Evolutionary conservation across 257 asterid genomes (phyloP), one percentile per base, ranked within the genome.

Genomic region (Solanum chiquidenum): DNA sequence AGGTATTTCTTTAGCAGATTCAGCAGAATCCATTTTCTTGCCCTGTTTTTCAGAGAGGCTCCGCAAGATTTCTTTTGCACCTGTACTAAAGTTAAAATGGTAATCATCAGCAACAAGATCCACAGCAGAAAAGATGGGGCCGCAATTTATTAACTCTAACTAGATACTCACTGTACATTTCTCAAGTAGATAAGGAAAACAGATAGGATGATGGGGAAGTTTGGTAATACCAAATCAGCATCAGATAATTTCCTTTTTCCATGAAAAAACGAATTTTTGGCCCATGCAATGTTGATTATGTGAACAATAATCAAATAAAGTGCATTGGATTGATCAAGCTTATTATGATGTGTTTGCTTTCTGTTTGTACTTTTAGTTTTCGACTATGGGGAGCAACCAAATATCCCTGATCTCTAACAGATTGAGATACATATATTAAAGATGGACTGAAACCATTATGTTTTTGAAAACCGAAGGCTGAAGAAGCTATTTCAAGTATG

Each of bases 31-130:
- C 99, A 97, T 97, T 94, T 94, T 97, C 91, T 90, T 94, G 80
- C 99, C 99, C 93, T 97, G 99, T 89, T 94, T 97, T 88, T 94
- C 99, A 55, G 99, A 97, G 91, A 97, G 92, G 93, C 93, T 95
- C 90, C 94, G 99, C 91, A 97, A 85, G 86, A 97, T 89, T 90
- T 97, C 99, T 92, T 95, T 97, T 86, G 94, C 99, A 87, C 99
- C 99, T 97, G 95, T 91, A 91, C 86, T 82, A 87, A 89, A 58
- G 89, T 89, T 75, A 86, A 91, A 68, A 84, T 74, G 89, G 37
- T 9, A 75, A 21, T 8, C 7, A 76, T 80, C 85, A 80, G 42
- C 68, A 80, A 80, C 3, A 29, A 44, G 27, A 42, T 79, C 66
- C 66, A 27, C 85, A 25, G 66, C 25, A 79, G 16, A 79, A 46